phyloP scores from a whole-genome alignment of 805 yeast species.

The Pichia paraexigua region DNA sequence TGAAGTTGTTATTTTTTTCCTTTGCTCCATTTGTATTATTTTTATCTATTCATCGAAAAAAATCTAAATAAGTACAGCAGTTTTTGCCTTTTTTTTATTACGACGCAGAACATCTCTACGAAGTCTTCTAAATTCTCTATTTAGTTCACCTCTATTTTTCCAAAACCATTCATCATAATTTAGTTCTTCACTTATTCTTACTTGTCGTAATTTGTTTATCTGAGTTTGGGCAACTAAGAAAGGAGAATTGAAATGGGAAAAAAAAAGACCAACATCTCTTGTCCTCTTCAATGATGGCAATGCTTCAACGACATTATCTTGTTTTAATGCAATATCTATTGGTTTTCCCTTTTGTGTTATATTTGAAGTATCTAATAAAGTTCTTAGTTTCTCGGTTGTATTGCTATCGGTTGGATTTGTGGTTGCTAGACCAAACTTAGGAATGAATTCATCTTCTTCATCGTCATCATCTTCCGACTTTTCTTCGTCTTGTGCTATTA shows the following conservation, averaged over 20 bases:
- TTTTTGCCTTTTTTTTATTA: constrained; percentile 35
- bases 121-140: constrained; percentile 64
- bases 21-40: not conserved
- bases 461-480: not conserved
- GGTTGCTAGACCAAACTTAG: constrained; percentile 31
- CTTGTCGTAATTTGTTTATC: constrained; percentile 46
- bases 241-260: constrained; percentile 79
- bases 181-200: constrained; percentile 25
- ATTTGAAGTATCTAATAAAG: constrained; percentile 42
- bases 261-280: constrained; percentile 53
- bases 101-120: constrained; percentile 66
- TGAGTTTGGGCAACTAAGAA: constrained; percentile 82
- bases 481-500: too few relatives aligned
- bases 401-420: constrained; percentile 24
- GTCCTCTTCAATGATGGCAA: constrained; percentile 29
- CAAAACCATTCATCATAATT: constrained; percentile 74
- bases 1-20: not conserved
- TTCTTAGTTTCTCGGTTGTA: constrained; percentile 56
- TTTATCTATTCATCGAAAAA: not conserved
- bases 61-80: not conserved
- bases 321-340: not conserved
- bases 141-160: constrained; percentile 74
- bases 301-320: constrained; percentile 5
- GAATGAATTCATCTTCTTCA: constrained; percentile 7
- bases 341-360: constrained; percentile 1